Evolutionary conservation across 208 protist species (phyloP).

Genomic region (Histomonas meleagridis): DNA sequence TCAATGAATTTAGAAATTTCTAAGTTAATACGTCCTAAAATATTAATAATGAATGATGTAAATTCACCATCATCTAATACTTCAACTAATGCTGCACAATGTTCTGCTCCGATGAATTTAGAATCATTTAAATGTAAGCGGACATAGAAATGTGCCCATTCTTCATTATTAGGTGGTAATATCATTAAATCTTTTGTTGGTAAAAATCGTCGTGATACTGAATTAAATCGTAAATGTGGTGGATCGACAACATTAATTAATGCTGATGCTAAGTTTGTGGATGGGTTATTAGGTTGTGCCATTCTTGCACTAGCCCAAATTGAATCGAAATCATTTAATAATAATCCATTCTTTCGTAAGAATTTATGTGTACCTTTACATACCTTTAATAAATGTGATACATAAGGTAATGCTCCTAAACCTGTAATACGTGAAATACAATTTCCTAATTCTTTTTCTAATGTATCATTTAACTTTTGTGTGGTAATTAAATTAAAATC

Average conservation of each 20-base stretch:
- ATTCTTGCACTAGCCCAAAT: not conserved
- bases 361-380: not conserved
- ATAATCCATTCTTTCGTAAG: not conserved
- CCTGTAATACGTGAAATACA: not conserved
- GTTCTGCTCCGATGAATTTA: not conserved
- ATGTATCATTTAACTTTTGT: not conserved
- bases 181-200: not conserved
- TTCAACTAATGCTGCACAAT: not conserved
- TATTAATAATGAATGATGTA: not conserved
- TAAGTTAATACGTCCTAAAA: too few species aligned
- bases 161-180: not conserved
- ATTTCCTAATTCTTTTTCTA: not conserved
- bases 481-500: not conserved
- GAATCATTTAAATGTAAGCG: not conserved
- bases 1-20: not conserved
- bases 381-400: not conserved
- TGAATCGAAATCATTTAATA: not conserved
- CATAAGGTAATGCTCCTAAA: not conserved
- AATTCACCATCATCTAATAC: not conserved
- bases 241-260: not conserved
- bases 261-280: not conserved
- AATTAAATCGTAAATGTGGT: not conserved
- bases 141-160: not conserved
- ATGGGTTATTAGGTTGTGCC: not conserved
- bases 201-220: not conserved